These are phyloP conservation scores for Lepiota subincarnata DNA, from an alignment of 768 basidiomycete species.

Conservation along the genomic window DNA sequence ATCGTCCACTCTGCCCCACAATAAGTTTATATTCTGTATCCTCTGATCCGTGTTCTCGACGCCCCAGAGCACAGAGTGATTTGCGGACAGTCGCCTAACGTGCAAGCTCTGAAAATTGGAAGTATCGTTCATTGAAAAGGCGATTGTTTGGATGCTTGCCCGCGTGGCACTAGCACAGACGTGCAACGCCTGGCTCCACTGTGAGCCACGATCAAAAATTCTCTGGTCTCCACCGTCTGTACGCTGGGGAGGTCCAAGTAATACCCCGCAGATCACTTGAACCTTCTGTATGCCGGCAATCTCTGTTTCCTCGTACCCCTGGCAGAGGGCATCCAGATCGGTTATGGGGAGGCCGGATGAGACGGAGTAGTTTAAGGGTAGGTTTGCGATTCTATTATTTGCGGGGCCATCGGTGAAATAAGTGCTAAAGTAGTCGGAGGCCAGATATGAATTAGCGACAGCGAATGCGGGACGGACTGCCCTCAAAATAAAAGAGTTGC, in stretches of 20 bases:
- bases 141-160: neutral
- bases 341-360: neutral
- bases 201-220: constrained; percentile 11
- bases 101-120: neutral
- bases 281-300: constrained; percentile 17
- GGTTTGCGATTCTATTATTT: neutral
- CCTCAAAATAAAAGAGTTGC: constrained; percentile 15
- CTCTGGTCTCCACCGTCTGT: constrained; percentile 19
- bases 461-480: constrained; percentile 15
- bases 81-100: neutral
- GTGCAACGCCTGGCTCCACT: constrained; percentile 17
- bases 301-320: constrained; percentile 17
- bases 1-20: neutral
- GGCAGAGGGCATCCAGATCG: constrained; percentile 3
- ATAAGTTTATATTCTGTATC: neutral
- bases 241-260: constrained; percentile 17
- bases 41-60: neutral
- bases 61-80: neutral
- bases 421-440: constrained; percentile 4
- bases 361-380: constrained; percentile 2
- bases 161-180: constrained; percentile 16
- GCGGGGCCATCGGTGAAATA: too few relatives aligned
- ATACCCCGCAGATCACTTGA: constrained; percentile 15
- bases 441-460: constrained; percentile 9
- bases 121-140: neutral